Percentiles rank a stretch among this genome's conserved stretches.
Conservation (phyloP, 352 stramenopile genomes). For the Pythium volutum region DNA sequence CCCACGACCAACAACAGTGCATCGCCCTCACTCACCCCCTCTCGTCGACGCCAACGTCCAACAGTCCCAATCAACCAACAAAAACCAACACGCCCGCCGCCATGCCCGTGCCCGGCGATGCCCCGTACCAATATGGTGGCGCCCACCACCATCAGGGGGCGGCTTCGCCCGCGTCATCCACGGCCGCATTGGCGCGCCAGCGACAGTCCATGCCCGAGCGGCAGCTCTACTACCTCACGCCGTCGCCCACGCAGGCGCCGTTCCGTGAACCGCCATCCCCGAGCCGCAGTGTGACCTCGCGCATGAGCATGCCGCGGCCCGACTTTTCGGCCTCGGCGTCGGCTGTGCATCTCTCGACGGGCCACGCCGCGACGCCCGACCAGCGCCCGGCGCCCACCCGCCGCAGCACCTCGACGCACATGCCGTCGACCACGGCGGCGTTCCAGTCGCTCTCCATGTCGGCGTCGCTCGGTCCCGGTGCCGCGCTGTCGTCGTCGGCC, state of each 20-base stretch:
- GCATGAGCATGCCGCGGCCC: neutral
- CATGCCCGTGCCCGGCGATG: conserved; percentile 9
- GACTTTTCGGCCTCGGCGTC: conserved; percentile 19
- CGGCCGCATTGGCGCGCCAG: neutral
- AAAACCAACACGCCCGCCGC: neutral
- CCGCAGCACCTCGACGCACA: conserved; percentile 1
- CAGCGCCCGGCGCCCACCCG: neutral
- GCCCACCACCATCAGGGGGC: neutral
- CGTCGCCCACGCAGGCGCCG: conserved; percentile 3
- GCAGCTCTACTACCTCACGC: conserved; percentile 11
- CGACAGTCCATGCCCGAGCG: conserved; percentile 23
- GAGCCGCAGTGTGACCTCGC: neutral
- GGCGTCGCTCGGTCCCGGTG: conserved; percentile 11
- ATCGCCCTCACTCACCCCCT: neutral
- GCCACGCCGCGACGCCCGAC: too few species aligned
- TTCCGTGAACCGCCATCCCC: conserved; percentile 4
- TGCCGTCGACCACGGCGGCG: neutral
- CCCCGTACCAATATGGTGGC: conserved; percentile 5
- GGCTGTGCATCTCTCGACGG: conserved; percentile 1
- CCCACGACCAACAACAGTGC: conserved; percentile 2
- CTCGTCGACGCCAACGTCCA: neutral
- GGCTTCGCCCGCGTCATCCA: neutral
- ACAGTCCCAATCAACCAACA: neutral
- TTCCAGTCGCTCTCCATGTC: conserved; percentile 25
- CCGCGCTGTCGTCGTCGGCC: conserved; percentile 11